A percentile compares a stretch with the other conserved stretches of the same genome.
Conservation (phyloP, 192 early-diverging fungal genomes). For the Backusella tuberculispora region DNA sequence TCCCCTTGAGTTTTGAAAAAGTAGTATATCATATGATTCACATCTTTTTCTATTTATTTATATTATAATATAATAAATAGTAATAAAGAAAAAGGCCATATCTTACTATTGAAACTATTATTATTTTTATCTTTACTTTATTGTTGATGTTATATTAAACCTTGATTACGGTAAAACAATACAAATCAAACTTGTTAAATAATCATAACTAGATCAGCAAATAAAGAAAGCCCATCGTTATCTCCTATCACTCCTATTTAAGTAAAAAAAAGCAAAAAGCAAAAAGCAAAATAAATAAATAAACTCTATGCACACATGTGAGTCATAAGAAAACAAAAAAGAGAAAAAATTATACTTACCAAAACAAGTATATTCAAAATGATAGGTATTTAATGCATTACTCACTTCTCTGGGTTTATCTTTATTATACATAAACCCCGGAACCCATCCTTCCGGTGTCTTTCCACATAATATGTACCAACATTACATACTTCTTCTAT, state of each 20-base stretch:
- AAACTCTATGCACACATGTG: slow-evolving; percentile 13
- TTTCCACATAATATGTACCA: too few relatives aligned
- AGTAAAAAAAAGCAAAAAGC: neutral
- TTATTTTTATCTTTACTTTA: too few relatives aligned
- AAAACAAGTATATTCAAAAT: neutral
- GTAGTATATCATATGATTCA: neutral
- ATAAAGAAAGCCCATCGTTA: neutral
- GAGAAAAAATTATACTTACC: neutral
- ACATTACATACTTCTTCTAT: neutral
- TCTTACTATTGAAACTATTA: neutral
- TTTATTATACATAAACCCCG: neutral
- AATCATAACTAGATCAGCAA: too few relatives aligned
- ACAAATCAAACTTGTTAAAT: too few relatives aligned
- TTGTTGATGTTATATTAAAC: too few relatives aligned
- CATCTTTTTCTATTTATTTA: neutral
- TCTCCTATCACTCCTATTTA: neutral
- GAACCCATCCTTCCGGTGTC: neutral
- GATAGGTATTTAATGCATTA: neutral
- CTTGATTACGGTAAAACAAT: too few relatives aligned
- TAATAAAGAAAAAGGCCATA: neutral
- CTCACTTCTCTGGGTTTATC: neutral
- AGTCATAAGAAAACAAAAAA: neutral
- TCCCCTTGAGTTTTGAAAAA: slow-evolving; percentile 7
- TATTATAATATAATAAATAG: neutral
- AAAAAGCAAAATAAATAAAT: neutral